phyloP scores from a whole-genome alignment of 2,329 filamentous ascomycete genomes.

The Gaeumannomyces sp. region DNA sequence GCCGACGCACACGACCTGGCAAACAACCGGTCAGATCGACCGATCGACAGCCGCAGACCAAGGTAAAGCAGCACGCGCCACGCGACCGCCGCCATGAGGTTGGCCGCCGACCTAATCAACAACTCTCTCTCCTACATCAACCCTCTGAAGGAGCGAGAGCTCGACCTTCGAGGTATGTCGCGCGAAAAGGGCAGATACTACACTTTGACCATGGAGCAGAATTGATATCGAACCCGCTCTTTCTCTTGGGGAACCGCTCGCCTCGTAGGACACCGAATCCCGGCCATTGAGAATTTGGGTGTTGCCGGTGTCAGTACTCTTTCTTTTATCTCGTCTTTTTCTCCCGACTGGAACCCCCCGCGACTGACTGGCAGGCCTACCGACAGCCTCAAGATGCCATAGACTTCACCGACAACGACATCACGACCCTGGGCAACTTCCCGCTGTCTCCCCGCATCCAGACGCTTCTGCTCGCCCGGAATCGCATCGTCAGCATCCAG shows the following conservation, averaged over 20 bases:
- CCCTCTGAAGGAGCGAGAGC: constrained; percentile 95
- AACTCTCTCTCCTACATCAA: constrained; percentile 97
- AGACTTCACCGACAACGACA: constrained; percentile 98
- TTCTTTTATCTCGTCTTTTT: constrained; percentile 12
- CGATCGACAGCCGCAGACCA: background rate
- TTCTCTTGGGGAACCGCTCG: constrained; percentile 18
- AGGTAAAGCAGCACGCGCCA: background rate
- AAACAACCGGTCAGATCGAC: background rate
- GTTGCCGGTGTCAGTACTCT: constrained; percentile 70
- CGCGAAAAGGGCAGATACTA: constrained; percentile 94
- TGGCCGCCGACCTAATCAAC: constrained; percentile 75
- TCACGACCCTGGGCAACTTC: constrained; percentile 83
- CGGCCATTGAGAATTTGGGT: constrained; percentile 94
- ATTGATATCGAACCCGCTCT: constrained; percentile 65
- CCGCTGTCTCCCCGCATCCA: constrained; percentile 82
- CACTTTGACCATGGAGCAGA: constrained; percentile 65
- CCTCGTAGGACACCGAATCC: constrained; percentile 87
- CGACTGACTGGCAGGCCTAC: constrained; percentile 10
- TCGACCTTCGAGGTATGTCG: constrained; percentile 90
- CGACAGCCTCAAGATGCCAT: constrained; percentile 85
- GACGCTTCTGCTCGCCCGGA: constrained; percentile 82
- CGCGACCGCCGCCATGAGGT: constrained; percentile 8
- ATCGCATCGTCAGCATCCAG: constrained; percentile 80
- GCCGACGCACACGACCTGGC: background rate
- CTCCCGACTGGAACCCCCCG: constrained; percentile 1